Conservation (phyloP, 2,329 filamentous ascomycete species). For the Ophiostoma triangulosporum region DNA sequence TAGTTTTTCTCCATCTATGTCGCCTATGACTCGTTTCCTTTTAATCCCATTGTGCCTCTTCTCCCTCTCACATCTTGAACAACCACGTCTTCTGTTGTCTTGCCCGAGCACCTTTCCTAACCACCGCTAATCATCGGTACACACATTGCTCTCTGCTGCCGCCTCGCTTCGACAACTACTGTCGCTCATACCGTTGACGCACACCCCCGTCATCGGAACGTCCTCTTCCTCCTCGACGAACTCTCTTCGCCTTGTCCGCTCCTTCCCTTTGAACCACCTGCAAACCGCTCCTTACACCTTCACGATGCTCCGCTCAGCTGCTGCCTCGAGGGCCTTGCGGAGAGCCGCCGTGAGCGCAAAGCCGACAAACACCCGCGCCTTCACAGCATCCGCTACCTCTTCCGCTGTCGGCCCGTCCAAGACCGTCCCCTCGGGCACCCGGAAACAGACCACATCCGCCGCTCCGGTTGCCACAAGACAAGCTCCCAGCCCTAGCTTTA, state of each 20-base stretch:
- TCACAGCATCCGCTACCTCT: conserved; percentile 27
- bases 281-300: background rate
- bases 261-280: conserved; percentile 1
- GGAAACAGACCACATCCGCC: conserved; percentile 38
- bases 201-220: background rate
- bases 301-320: conserved; percentile 33
- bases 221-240: background rate
- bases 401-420: conserved; percentile 24
- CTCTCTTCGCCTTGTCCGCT: background rate
- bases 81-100: background rate
- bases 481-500: conserved; percentile 50
- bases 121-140: background rate
- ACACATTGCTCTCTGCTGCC: background rate
- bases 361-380: conserved; percentile 24
- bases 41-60: background rate
- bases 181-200: background rate
- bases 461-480: conserved; percentile 38
- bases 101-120: background rate
- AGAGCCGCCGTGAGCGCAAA: conserved; percentile 27
- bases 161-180: background rate
- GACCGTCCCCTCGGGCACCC: conserved; percentile 28
- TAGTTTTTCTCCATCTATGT: conserved; percentile 1
- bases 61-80: background rate
- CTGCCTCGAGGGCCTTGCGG: conserved; percentile 33
- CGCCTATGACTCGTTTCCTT: background rate